phyloP scores from a whole-genome alignment of 2,329 filamentous ascomycete genomes.

The Calonectria pseudoturangicola region DNA sequence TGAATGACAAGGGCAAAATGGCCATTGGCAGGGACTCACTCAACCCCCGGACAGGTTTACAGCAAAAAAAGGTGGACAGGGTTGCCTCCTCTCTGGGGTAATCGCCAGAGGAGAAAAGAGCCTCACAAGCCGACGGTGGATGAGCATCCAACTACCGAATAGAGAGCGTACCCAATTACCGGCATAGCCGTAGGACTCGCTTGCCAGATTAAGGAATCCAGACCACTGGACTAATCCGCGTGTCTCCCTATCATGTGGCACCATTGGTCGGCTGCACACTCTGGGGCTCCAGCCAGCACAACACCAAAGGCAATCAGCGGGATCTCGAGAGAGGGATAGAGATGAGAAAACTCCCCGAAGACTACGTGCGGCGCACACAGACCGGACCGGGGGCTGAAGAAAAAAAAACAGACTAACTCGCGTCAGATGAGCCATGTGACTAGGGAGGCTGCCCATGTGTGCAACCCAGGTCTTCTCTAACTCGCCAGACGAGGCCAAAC shows the following conservation, averaged over 20 bases:
- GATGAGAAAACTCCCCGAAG: constrained; percentile 16
- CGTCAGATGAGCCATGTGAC: constrained; percentile 37
- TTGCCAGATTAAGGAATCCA: neutral
- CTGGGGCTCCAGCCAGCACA: neutral
- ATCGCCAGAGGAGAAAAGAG: constrained; percentile 26
- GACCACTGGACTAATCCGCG: constrained; percentile 5
- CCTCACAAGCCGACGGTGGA: neutral
- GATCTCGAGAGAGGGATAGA: constrained; percentile 18
- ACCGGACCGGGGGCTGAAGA: constrained; percentile 16
- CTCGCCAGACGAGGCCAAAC: constrained; percentile 52
- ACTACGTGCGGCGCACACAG: constrained; percentile 14
- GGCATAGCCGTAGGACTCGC: constrained; percentile 27
- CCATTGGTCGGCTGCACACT: constrained; percentile 8
- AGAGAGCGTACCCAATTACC: constrained; percentile 30
- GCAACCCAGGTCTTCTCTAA: constrained; percentile 44
- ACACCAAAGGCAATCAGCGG: constrained; percentile 15
- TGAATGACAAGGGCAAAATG: constrained; percentile 29
- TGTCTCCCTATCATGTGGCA: neutral
- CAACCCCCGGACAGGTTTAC: constrained; percentile 20
- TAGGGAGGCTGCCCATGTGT: constrained; percentile 37
- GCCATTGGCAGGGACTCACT: constrained; percentile 20
- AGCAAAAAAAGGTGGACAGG: constrained; percentile 20
- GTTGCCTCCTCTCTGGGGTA: constrained; percentile 48
- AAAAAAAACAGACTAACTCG: constrained; percentile 22
- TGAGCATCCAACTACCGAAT: constrained; percentile 27